These are phyloP conservation scores for Coleophoma crateriformis DNA, from an alignment of 2,329 filamentous ascomycete species.

Conservation along the genomic window DNA sequence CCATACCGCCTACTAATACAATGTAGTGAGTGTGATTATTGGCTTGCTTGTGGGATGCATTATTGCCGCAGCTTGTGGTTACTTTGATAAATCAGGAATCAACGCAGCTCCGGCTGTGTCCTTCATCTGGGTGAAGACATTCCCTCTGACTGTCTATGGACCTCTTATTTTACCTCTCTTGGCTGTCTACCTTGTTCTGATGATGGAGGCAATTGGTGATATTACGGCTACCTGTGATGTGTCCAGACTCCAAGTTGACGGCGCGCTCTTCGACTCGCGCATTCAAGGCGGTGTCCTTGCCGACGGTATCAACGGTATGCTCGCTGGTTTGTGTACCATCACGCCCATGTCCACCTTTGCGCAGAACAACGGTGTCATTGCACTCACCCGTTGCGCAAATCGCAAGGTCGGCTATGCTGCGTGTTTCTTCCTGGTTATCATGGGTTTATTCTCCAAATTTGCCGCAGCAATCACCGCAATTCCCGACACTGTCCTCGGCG, in stretches of 20 bases:
- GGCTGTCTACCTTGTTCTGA: slow-evolving; percentile 65
- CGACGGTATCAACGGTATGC: slow-evolving; percentile 69
- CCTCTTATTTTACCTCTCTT: slow-evolving; percentile 69
- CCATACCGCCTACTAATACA: not conserved
- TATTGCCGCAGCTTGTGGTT: slow-evolving; percentile 71
- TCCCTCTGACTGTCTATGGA: slow-evolving; percentile 65
- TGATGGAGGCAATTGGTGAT: slow-evolving; percentile 75
- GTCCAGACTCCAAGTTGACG: slow-evolving; percentile 68
- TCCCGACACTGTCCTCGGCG: slow-evolving; percentile 59
- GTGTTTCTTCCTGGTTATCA: slow-evolving; percentile 71
- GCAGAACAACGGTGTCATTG: slow-evolving; percentile 82
- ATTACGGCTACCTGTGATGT: slow-evolving; percentile 81
- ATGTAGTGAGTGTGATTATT: slow-evolving; percentile 50
- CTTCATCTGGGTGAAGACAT: slow-evolving; percentile 77
- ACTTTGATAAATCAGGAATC: slow-evolving; percentile 71
- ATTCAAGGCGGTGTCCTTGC: slow-evolving; percentile 77
- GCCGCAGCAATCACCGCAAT: slow-evolving; percentile 75
- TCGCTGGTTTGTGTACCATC: slow-evolving; percentile 73
- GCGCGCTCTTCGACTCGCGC: slow-evolving; percentile 65
- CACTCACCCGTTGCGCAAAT: slow-evolving; percentile 75
- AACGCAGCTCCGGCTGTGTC: slow-evolving; percentile 64
- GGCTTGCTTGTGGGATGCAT: slow-evolving; percentile 73
- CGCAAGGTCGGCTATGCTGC: slow-evolving; percentile 74
- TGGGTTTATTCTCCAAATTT: slow-evolving; percentile 81
- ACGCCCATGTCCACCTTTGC: slow-evolving; percentile 77